These are phyloP conservation scores for Apophysomyces trapeziformis DNA, from an alignment of 371 early-diverging fungal genomes.

Conservation along the genomic window DNA sequence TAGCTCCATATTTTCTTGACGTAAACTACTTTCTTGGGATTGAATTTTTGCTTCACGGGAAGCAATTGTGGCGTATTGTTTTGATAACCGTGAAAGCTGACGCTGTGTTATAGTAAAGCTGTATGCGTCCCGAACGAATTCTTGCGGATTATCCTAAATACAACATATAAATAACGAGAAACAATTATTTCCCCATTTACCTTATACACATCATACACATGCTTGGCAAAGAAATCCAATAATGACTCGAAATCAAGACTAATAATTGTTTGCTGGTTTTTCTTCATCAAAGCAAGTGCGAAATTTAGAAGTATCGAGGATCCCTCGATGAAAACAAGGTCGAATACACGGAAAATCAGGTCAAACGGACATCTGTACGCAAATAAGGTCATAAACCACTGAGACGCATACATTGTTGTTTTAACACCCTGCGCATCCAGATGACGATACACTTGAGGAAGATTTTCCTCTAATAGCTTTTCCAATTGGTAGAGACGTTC, in stretches of 20 bases:
- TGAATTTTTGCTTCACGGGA: conserved; percentile 60
- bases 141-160: conserved; percentile 47
- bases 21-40: conserved; percentile 55
- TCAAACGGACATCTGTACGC: conserved; percentile 93
- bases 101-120: conserved; percentile 64
- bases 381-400: conserved; percentile 97
- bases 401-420: conserved; percentile 92
- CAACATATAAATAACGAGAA: not conserved
- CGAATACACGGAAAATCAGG: conserved; percentile 88
- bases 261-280: conserved; percentile 76
- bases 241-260: conserved; percentile 82
- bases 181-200: conserved; percentile 22
- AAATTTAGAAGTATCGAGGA: conserved; percentile 80
- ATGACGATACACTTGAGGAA: conserved; percentile 82
- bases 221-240: conserved; percentile 83
- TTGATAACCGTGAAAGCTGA: conserved; percentile 62
- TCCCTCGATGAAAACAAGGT: conserved; percentile 91
- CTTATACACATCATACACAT: conserved; percentile 74
- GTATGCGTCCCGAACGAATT: conserved; percentile 74
- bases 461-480: conserved; percentile 67
- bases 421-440: conserved; percentile 78
- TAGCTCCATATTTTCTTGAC: conserved; percentile 63
- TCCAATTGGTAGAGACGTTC: conserved; percentile 89
- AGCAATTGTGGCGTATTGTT: conserved; percentile 61
- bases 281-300: conserved; percentile 83